These are phyloP conservation scores for Aspergillus pseudoglaucus DNA, from an alignment of 2,329 filamentous ascomycete genomes.

Conservation along the genomic window DNA sequence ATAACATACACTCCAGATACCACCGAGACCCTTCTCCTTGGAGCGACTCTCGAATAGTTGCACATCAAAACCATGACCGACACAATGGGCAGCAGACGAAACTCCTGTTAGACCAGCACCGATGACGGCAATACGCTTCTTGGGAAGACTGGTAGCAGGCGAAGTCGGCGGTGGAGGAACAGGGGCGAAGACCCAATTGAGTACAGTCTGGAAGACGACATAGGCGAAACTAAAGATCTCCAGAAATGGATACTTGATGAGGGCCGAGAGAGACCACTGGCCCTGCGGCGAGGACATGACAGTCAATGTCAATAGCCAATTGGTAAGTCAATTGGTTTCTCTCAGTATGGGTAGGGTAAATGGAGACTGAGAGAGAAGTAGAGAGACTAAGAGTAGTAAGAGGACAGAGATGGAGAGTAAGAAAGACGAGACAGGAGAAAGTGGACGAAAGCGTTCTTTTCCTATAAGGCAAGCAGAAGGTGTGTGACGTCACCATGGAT, in stretches of 20 bases:
- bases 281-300: conserved; percentile 9
- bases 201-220: conserved; percentile 21
- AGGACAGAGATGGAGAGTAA: not conserved
- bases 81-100: conserved; percentile 72
- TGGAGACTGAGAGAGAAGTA: not conserved
- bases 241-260: conserved; percentile 25
- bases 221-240: conserved; percentile 26
- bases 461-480: not conserved
- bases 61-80: conserved; percentile 80
- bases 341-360: not conserved
- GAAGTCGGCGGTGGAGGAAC: conserved; percentile 53
- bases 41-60: conserved; percentile 68
- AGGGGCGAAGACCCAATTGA: conserved; percentile 56
- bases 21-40: conserved; percentile 58
- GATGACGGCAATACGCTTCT: conserved; percentile 61
- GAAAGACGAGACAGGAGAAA: not conserved
- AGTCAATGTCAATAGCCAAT: not conserved
- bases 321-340: not conserved
- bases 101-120: conserved; percentile 69
- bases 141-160: conserved; percentile 47
- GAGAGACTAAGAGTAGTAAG: not conserved
- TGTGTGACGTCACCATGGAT: not conserved
- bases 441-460: not conserved
- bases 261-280: conserved; percentile 12
- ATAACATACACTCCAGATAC: conserved; percentile 67